These are phyloP conservation scores for Nevesoporus exiguus DNA, from an alignment of 768 basidiomycete genomes.

Conservation along the genomic window DNA sequence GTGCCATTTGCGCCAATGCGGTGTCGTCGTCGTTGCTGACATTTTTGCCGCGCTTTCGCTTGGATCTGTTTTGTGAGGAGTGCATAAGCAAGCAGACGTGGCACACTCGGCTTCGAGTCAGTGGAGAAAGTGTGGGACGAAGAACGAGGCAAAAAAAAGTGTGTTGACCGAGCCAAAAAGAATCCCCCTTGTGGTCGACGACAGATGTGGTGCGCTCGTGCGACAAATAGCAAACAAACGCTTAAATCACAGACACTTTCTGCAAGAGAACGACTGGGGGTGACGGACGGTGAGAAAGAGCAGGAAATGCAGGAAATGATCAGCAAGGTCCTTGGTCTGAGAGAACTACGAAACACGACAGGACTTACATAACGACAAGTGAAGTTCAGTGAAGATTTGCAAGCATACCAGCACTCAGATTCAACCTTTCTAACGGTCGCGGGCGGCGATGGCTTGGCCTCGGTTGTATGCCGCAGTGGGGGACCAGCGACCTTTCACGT, in stretches of 20 bases:
- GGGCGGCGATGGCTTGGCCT: conserved; percentile 16
- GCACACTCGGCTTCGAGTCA: conserved; percentile 19
- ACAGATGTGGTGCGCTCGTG: conserved; percentile 20
- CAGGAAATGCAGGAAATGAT: conserved; percentile 16
- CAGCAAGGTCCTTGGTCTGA: conserved; percentile 23
- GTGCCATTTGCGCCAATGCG: conserved; percentile 34
- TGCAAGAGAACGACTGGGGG: conserved; percentile 16
- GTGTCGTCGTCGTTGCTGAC: conserved; percentile 48
- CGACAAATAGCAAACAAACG: conserved; percentile 31
- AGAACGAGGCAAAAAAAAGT: conserved; percentile 23
- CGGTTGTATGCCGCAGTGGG: conserved; percentile 23
- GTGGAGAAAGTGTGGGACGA: conserved; percentile 20
- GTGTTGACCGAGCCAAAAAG: conserved; percentile 30
- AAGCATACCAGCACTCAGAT: conserved; percentile 33
- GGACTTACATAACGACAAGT: conserved; percentile 35
- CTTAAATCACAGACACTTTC: conserved; percentile 31
- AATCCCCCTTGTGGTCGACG: conserved; percentile 22
- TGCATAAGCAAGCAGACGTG: conserved; percentile 34
- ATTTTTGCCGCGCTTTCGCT: conserved; percentile 52
- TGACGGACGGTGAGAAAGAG: conserved; percentile 19
- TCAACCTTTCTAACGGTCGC: conserved; percentile 23
- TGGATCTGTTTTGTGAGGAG: conserved; percentile 38
- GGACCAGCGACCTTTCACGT: conserved; percentile 26
- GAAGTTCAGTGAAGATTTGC: conserved; percentile 24
- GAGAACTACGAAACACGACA: conserved; percentile 23